Evolutionary conservation across 2,329 filamentous ascomycete species (phyloP), one percentile per base, ranked within the genome.

Genomic region (Phialophora macrospora): DNA sequence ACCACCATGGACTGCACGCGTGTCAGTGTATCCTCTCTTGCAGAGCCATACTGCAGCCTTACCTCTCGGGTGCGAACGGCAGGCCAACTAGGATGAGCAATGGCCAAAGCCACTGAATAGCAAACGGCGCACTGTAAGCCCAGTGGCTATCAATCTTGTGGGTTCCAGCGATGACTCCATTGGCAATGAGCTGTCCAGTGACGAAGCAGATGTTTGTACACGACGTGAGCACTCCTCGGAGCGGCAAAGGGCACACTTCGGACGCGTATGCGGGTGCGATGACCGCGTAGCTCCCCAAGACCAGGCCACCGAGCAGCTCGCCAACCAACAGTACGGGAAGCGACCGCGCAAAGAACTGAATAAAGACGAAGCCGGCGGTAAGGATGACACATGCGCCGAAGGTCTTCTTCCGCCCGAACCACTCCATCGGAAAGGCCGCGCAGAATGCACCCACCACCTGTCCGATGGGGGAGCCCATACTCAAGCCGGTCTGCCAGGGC

Each of bases 401-500:
- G 8, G 68, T 71, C 55, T 72, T 69, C 62, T 75, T 75, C 14
- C 77, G 69, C 9, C 76, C 77, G 65, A 75, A 77, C 73, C 72
- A 74, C 59, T 78, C 76, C 76, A 79, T 77, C 4, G 76, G 76
- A 67, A 75, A 76, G 7, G 73, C 75, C 2, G 75, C 74, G 11
- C 70, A 73, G 55, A 82, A 74, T 1, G 79, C 78, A 11, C 80
- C 80, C 1, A 81, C 70, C 26, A 81, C 78, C 68, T 81, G 80
- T 1, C 80, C 81, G 60, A 82, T 79, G 0, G 80, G 80, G 58
- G 75, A 79, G 17, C 80, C 80, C 78, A 81, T 80, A 71, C 82
- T 87, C 20, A 89, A 77, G 14, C 85, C 87, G 5, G 86, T 82
- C 73, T 89, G 87, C 87, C 87, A 89, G 2, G 80, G 75, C 1